Evolutionary conservation across 2,329 filamentous ascomycete species (phyloP).

Genomic region (Claviceps sp.): DNA sequence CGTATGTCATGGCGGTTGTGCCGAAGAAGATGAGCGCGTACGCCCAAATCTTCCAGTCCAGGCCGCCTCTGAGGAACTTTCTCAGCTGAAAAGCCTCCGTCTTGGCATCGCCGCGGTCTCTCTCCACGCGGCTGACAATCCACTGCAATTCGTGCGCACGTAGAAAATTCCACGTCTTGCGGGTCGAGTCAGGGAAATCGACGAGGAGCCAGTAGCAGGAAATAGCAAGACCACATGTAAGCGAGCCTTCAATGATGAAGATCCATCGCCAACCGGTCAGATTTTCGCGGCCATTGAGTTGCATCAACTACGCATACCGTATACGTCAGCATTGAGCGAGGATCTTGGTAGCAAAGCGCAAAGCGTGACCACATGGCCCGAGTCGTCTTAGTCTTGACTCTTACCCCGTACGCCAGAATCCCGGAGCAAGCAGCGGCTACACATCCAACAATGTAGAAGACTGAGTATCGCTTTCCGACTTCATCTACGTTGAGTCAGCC

Average conservation of each 20-base stretch:
- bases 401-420: constrained; percentile 54
- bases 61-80: constrained; percentile 32
- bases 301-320: constrained; percentile 38
- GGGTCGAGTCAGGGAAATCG: constrained; percentile 48
- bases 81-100: constrained; percentile 36
- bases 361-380: no score
- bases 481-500: constrained; percentile 32
- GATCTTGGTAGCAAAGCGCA: no score
- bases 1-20: constrained; percentile 60
- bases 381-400: neutral
- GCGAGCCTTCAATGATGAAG: constrained; percentile 40
- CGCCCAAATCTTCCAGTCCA: constrained; percentile 47
- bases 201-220: constrained; percentile 44
- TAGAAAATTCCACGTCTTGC: constrained; percentile 40
- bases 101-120: constrained; percentile 43
- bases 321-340: neutral
- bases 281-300: constrained; percentile 42
- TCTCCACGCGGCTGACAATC: constrained; percentile 39
- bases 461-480: constrained; percentile 54
- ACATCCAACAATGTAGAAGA: constrained; percentile 57
- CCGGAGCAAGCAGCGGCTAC: constrained; percentile 53
- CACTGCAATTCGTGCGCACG: constrained; percentile 35
- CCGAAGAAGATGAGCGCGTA: constrained; percentile 50
- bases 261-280: constrained; percentile 55
- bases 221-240: constrained; percentile 41